phyloP scores from a whole-genome alignment of 2,329 filamentous ascomycete species.

The Aspergillus sp. region DNA sequence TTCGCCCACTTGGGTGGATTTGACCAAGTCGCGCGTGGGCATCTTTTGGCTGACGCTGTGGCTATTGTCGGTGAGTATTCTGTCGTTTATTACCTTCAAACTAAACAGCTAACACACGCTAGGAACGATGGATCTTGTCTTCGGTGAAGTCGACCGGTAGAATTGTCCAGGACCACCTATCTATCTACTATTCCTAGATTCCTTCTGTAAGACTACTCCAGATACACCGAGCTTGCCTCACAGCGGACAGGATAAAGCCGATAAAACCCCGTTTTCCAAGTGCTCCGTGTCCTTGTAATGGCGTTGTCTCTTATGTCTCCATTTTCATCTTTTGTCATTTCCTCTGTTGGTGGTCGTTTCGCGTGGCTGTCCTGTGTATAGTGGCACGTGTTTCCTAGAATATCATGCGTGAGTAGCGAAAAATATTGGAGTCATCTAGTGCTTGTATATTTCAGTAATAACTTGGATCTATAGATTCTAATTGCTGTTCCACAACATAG shows the following conservation, averaged over 20 bases:
- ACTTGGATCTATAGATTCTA: too few relatives aligned
- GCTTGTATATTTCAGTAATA: too few relatives aligned
- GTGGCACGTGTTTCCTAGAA: slow-evolving; percentile 15
- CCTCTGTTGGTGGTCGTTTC: slow-evolving; percentile 4
- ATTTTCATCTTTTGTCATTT: slow-evolving; percentile 9
- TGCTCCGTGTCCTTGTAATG: slow-evolving; percentile 20
- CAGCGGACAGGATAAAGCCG: slow-evolving; percentile 3
- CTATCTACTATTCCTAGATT: slow-evolving; percentile 2
- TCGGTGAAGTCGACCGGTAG: slow-evolving; percentile 58
- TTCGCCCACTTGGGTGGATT: slow-evolving; percentile 93
- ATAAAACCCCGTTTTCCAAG: slow-evolving; percentile 3
- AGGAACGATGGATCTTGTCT: slow-evolving; percentile 75
- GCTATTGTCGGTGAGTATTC: slow-evolving; percentile 68
- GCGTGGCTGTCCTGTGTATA: slow-evolving; percentile 18
- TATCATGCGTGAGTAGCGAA: slow-evolving; percentile 2
- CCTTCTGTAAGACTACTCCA: slow-evolving; percentile 11
- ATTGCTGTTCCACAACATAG: too few relatives aligned
- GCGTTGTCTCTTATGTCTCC: slow-evolving; percentile 22
- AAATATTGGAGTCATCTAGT: too few relatives aligned
- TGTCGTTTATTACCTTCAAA: neutral
- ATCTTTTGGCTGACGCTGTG: slow-evolving; percentile 90
- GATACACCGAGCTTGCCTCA: slow-evolving; percentile 1
- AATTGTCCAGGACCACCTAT: slow-evolving; percentile 6
- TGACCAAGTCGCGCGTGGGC: slow-evolving; percentile 84
- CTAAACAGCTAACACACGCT: slow-evolving; percentile 2